Evolutionary conservation across 805 yeast species (phyloP).

Genomic region (Candida gorgasii): DNA sequence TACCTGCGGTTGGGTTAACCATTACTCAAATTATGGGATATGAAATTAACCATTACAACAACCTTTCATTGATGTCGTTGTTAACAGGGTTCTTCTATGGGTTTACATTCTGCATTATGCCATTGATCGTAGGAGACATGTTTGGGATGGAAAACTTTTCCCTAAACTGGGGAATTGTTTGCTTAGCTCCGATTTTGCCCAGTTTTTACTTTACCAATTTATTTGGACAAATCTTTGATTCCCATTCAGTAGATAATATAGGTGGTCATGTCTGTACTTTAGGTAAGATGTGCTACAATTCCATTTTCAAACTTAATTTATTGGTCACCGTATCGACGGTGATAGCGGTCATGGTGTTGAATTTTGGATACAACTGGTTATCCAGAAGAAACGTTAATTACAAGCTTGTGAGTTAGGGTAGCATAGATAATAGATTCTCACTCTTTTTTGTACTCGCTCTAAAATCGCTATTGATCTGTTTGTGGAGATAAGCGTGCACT

Average conservation of each 20-base stretch:
- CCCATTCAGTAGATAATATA: slow-evolving; percentile 23
- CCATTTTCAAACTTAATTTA: slow-evolving; percentile 42
- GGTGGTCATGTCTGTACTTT: slow-evolving; percentile 24
- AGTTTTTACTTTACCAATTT: slow-evolving; percentile 59
- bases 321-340: slow-evolving; percentile 21
- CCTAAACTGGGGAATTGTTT: slow-evolving; percentile 72
- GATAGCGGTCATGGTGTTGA: slow-evolving; percentile 9
- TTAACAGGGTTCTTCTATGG: slow-evolving; percentile 74
- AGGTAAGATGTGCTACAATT: slow-evolving; percentile 45
- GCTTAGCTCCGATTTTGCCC: slow-evolving; percentile 65
- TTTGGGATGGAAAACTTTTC: slow-evolving; percentile 71
- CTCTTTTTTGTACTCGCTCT: too few species aligned
- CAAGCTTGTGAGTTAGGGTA: not conserved
- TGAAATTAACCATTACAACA: slow-evolving; percentile 27
- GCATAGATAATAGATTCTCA: not conserved
- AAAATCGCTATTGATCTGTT: too few species aligned
- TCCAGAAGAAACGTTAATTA: not conserved
- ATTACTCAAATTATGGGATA: slow-evolving; percentile 53
- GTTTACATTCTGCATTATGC: slow-evolving; percentile 67
- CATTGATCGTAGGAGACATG: slow-evolving; percentile 72
- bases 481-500: too few species aligned
- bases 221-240: slow-evolving; percentile 67
- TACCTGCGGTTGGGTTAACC: slow-evolving; percentile 51
- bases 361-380: slow-evolving; percentile 14
- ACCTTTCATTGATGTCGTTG: slow-evolving; percentile 53